Percentiles rank a stretch among this genome's conserved stretches.
phyloP scores from a whole-genome alignment of 768 basidiomycete genomes.

The Austroboletus eburneus region DNA sequence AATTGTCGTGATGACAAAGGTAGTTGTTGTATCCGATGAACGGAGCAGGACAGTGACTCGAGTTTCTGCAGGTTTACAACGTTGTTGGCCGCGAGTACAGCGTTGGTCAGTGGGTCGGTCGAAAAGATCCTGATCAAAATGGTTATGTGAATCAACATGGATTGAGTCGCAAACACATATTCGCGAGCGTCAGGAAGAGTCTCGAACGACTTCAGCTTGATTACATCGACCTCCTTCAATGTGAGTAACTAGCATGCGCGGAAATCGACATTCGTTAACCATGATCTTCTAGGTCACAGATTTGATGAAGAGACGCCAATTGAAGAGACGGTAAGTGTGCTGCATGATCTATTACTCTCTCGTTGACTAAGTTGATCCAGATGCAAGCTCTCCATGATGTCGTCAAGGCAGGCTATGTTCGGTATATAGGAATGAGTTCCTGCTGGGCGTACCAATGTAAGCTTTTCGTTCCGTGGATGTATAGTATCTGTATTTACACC shows the following conservation, averaged over 20 bases:
- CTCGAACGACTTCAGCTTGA: constrained; percentile 43
- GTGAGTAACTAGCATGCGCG: constrained; percentile 18
- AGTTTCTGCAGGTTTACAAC: constrained; percentile 38
- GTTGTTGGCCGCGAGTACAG: constrained; percentile 25
- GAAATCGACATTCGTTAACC: not conserved
- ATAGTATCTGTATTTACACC: constrained; percentile 2
- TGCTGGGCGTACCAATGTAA: constrained; percentile 40
- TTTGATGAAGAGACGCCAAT: constrained; percentile 51
- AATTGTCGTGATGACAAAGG: constrained; percentile 78
- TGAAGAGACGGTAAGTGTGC: constrained; percentile 35
- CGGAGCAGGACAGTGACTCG: not conserved
- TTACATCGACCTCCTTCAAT: constrained; percentile 57
- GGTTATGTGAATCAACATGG: constrained; percentile 50
- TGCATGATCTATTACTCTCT: too few relatives aligned
- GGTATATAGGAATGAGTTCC: constrained; percentile 44
- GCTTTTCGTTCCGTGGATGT: constrained; percentile 1
- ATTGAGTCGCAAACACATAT: constrained; percentile 53
- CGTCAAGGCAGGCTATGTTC: constrained; percentile 45
- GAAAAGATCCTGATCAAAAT: constrained; percentile 30
- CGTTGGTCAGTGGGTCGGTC: constrained; percentile 7
- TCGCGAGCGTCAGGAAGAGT: constrained; percentile 47
- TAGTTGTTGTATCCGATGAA: constrained; percentile 12
- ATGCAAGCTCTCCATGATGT: constrained; percentile 52
- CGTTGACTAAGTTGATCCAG: constrained; percentile 4
- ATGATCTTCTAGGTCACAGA: constrained; percentile 36